These are phyloP conservation scores for Xylaria sp. DNA, from an alignment of 2,329 filamentous ascomycete genomes.

Conservation along the genomic window DNA sequence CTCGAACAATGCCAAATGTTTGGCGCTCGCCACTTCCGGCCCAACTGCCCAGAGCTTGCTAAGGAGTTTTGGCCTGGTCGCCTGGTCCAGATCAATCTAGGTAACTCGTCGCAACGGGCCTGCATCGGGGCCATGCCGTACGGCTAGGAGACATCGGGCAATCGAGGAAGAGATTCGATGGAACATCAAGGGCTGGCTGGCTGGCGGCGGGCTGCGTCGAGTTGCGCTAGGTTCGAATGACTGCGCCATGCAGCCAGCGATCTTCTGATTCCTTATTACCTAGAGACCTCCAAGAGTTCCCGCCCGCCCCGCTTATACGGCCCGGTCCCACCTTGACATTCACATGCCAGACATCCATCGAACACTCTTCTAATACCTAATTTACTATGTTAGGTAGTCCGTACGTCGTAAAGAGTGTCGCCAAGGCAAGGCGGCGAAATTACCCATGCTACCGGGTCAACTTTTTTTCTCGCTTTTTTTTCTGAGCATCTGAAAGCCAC, in stretches of 20 bases:
- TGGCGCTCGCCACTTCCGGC: constrained; percentile 9
- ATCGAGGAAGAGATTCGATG: constrained; percentile 12
- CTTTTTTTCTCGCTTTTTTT: no score
- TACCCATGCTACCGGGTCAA: constrained; percentile 16
- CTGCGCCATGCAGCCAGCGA: background rate
- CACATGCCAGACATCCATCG: constrained; percentile 20
- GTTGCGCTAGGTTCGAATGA: background rate
- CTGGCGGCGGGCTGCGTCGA: background rate
- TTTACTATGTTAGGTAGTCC: background rate
- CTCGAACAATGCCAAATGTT: background rate
- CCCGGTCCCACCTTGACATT: constrained; percentile 4
- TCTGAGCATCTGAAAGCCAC: background rate
- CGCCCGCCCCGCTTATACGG: constrained; percentile 13
- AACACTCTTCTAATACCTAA: no score
- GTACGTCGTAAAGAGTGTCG: constrained; percentile 9
- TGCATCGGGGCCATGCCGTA: constrained; percentile 5
- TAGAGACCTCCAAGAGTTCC: background rate
- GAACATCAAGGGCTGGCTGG: constrained; percentile 18
- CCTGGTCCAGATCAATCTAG: no score
- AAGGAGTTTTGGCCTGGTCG: no score
- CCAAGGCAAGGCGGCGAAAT: constrained; percentile 24
- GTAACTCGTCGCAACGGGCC: background rate
- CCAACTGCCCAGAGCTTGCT: constrained; percentile 4
- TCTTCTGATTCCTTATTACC: background rate
- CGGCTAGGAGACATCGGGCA: constrained; percentile 3